A percentile compares a stretch with the other conserved stretches of the same genome.
phyloP scores from a whole-genome alignment of 371 early-diverging fungal genomes.

The Circinella minor region DNA sequence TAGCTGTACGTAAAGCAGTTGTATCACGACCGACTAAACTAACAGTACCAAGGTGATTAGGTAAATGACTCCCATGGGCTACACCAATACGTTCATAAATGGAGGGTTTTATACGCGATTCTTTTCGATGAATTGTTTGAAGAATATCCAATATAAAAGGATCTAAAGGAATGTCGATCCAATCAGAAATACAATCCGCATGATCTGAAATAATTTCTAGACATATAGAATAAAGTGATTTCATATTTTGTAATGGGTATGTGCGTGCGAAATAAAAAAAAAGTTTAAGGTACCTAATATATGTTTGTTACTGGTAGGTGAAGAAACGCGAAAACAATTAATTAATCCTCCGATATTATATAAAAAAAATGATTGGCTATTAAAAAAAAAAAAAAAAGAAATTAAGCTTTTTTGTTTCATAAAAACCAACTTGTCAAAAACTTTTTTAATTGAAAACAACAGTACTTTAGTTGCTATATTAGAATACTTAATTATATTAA shows the following conservation, averaged over 20 bases:
- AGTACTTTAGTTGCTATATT: too few species aligned
- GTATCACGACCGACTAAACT: neutral
- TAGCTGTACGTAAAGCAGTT: neutral
- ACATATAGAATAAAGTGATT: constrained; percentile 16
- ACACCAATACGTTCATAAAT: constrained; percentile 7
- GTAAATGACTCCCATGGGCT: neutral
- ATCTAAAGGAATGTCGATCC: constrained; percentile 11
- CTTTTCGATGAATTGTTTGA: neutral
- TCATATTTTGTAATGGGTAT: neutral
- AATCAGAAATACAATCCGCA: constrained; percentile 10
- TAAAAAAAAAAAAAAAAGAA: too few species aligned
- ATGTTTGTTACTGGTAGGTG: too few species aligned
- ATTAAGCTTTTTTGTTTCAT: too few species aligned
- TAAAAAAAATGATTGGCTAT: too few species aligned
- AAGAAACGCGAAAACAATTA: too few species aligned
- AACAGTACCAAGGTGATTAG: neutral
- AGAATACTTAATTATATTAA: too few species aligned
- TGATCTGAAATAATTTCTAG: constrained; percentile 7
- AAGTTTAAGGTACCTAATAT: neutral
- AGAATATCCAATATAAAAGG: constrained; percentile 17
- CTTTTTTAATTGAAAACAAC: too few species aligned
- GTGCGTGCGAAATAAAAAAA: neutral
- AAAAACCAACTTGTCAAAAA: too few species aligned
- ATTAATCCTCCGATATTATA: too few species aligned
- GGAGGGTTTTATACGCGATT: neutral